These are phyloP conservation scores for Geotrichum aggregatum DNA, from an alignment of 1,139 yeast species.

Conservation along the genomic window DNA sequence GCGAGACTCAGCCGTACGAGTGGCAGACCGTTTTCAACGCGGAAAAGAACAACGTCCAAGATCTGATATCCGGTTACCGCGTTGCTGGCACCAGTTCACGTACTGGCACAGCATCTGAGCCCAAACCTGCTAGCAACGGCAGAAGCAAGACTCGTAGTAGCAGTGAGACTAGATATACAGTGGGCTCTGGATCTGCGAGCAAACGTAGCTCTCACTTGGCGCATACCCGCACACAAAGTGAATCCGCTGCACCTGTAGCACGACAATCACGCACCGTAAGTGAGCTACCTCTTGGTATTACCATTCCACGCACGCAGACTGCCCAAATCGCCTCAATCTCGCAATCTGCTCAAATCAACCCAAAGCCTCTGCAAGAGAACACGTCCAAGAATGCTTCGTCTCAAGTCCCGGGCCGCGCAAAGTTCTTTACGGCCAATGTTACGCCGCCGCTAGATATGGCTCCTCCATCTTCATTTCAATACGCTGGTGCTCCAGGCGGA, in stretches of 20 bases:
- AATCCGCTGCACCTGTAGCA: not conserved
- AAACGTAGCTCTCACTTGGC: not conserved
- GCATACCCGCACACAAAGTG: not conserved
- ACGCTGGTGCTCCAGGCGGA: too few species aligned
- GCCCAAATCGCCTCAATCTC: too few species aligned
- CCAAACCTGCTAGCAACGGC: too few species aligned
- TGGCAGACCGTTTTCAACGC: not conserved
- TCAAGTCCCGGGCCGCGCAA: not conserved
- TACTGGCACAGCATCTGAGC: too few species aligned
- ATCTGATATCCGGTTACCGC: not conserved
- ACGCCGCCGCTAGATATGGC: conserved; percentile 11
- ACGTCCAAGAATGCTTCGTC: too few species aligned
- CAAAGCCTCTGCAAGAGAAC: too few species aligned
- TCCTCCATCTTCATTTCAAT: not conserved
- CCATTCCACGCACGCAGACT: too few species aligned
- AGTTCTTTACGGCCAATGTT: conserved; percentile 15
- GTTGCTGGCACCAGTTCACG: not conserved
- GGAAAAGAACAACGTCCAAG: not conserved
- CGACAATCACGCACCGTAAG: conserved; percentile 5
- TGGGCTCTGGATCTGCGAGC: too few species aligned
- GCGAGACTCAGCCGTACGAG: not conserved
- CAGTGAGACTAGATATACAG: not conserved
- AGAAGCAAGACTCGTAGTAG: not conserved
- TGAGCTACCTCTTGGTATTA: not conserved
- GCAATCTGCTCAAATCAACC: too few species aligned